These are phyloP conservation scores for Evansstolkia leycettana DNA, from an alignment of 495 filamentous ascomycete species.

Conservation along the genomic window DNA sequence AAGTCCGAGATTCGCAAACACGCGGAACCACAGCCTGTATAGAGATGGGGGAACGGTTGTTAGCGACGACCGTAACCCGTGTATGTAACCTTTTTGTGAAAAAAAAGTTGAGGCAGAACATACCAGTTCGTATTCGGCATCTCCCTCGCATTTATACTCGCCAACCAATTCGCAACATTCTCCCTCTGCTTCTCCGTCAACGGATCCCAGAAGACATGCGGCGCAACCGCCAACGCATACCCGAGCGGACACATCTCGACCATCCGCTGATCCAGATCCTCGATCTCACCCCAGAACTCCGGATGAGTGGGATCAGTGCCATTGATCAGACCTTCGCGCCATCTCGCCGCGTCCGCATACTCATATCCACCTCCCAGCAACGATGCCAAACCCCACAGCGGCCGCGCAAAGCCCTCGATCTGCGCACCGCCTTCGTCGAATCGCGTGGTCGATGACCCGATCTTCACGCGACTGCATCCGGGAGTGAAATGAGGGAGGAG, in stretches of 20 bases:
- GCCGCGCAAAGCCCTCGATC: constrained; percentile 63
- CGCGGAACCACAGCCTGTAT: constrained; percentile 57
- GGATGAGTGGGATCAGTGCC: constrained; percentile 52
- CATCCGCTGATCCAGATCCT: constrained; percentile 71
- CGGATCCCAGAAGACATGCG: constrained; percentile 51
- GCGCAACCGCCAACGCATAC: constrained; percentile 50
- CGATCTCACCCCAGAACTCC: constrained; percentile 64
- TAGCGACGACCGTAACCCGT: background rate
- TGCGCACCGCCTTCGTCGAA: constrained; percentile 68
- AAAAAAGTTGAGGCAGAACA: constrained; percentile 3
- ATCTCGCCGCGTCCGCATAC: constrained; percentile 49
- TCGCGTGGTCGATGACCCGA: constrained; percentile 52
- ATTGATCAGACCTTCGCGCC: constrained; percentile 52
- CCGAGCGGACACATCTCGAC: constrained; percentile 71
- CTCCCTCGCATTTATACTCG: constrained; percentile 61
- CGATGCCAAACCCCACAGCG: constrained; percentile 62
- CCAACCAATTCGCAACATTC: constrained; percentile 57
- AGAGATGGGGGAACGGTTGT: no score
- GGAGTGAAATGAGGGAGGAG: constrained; percentile 53
- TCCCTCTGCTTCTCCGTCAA: constrained; percentile 43
- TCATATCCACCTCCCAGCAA: constrained; percentile 52
- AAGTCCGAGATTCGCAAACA: constrained; percentile 70
- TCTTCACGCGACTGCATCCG: constrained; percentile 40
- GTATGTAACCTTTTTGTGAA: background rate
- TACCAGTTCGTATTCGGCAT: constrained; percentile 50